These are phyloP conservation scores for Mrakiaceae sp. DNA, from an alignment of 1,284 basidiomycete species.

Conservation along the genomic window DNA sequence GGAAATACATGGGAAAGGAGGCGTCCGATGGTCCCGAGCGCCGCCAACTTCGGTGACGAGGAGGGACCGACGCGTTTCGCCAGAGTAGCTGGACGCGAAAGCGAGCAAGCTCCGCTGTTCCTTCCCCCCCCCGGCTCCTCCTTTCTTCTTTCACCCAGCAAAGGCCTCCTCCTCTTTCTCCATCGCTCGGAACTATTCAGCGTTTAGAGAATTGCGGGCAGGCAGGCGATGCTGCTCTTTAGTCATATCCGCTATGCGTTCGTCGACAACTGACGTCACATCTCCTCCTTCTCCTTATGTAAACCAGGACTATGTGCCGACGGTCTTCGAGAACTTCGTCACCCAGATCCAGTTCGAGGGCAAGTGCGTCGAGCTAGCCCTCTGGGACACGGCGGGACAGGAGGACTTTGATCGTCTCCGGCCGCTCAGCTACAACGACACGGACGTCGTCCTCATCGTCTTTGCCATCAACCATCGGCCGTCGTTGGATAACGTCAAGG, in stretches of 20 bases:
- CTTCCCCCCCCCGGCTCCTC: too few species aligned
- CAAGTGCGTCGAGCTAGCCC: constrained; percentile 81
- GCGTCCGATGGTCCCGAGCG: too few species aligned
- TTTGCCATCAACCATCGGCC: constrained; percentile 97
- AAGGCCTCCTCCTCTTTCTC: too few species aligned
- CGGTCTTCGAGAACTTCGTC: constrained; percentile 96
- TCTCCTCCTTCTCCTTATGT: neutral
- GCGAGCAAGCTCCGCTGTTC: too few species aligned
- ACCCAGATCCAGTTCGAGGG: constrained; percentile 79
- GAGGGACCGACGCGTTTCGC: too few species aligned
- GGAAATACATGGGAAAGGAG: too few species aligned
- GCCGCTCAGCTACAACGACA: constrained; percentile 90
- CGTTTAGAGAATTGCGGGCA: too few species aligned
- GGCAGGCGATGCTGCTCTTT: constrained; percentile 4
- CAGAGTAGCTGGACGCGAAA: too few species aligned
- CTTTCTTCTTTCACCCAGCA: too few species aligned
- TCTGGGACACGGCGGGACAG: constrained; percentile 98
- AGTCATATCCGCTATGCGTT: constrained; percentile 18
- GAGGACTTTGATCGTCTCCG: constrained; percentile 94
- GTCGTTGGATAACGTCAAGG: constrained; percentile 84
- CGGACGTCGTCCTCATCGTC: constrained; percentile 90
- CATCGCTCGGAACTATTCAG: too few species aligned
- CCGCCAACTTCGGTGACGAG: too few species aligned
- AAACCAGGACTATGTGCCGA: constrained; percentile 85
- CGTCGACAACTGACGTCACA: neutral